Percentiles rank a stretch among this genome's conserved stretches.
Evolutionary conservation across 176 grass and related monocot genomes (phyloP).

Genomic region (Paspalum notatum): DNA sequence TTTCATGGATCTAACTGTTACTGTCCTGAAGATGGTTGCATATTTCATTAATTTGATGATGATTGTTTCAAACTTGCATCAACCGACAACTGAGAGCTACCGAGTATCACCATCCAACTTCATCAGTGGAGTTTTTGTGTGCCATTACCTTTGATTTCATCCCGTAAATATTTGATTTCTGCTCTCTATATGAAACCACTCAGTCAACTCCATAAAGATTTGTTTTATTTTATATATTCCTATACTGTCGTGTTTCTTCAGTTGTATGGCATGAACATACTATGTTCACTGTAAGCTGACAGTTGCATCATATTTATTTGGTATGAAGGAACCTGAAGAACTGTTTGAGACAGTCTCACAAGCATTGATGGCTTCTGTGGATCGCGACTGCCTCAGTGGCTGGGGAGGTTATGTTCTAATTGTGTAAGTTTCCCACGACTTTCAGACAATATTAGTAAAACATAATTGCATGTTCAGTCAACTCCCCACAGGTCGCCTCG

Average conservation of each 20-base stretch:
- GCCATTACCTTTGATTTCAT: neutral
- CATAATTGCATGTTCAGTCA: neutral
- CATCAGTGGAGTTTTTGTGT: neutral
- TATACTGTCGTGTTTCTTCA: neutral
- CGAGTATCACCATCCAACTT: neutral
- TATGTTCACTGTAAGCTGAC: slow-evolving; percentile 1
- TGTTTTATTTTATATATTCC: neutral
- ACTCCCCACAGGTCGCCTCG: neutral
- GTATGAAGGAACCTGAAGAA: slow-evolving; percentile 79
- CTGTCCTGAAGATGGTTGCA: neutral
- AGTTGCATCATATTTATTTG: slow-evolving; percentile 16
- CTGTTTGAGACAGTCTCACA: slow-evolving; percentile 96
- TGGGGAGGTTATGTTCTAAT: slow-evolving; percentile 89
- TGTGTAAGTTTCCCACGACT: slow-evolving; percentile 64
- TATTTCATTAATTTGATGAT: slow-evolving; percentile 5
- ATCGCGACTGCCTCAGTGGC: slow-evolving; percentile 91
- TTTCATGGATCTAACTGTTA: neutral
- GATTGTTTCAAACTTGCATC: neutral
- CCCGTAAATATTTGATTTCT: neutral
- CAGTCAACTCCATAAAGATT: neutral
- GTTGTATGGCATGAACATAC: neutral
- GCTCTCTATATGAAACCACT: neutral
- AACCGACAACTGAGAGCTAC: neutral
- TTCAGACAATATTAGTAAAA: neutral
- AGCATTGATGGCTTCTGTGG: slow-evolving; percentile 76